Base-by-base conservation (phyloP, 2,329 filamentous ascomycete species). In the Microdochium paspali region DNA sequence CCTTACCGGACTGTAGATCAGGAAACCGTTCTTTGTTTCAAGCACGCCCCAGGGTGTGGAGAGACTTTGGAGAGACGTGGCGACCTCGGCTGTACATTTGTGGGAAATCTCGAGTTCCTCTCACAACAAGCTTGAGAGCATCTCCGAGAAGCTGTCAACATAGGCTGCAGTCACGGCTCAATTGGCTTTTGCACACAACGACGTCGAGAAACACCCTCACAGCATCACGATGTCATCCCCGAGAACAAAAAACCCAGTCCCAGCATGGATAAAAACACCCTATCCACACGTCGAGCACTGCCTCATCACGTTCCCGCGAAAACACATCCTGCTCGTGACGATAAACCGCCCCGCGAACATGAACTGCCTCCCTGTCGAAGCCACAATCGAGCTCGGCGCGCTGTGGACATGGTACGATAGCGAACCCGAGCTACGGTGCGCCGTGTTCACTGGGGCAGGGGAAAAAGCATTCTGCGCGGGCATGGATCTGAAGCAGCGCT, bases 391-490 rank as follows among this genome's bases (percentile, higher is more conserved):
- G 45, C 67, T 76, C 3, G 63, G 70, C 45, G 54, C 57, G 3
- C 57, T 79, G 4, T 79, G 69, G 67, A 62, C 64, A 46, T 75
- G 70, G 65, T 74, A 76, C 50, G 76, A 79, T 49, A 50, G 57
- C 3, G 70, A 77, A 49, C 70, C 73, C 3, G 62, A 63, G 25
- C 62, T 79, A 44, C 66, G 67, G 50, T 71, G 69, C 50, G 74
- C 69, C 9, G 69, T 79, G 10, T 67, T 79, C 43, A 79, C 75
- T 0, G 76, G 76, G 20, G 66, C 65, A 0, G 73, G 73, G 0
- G 63, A 69, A 44, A 60, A 69, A 26, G 69, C 74, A 0, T 79
- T 79, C 54, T 79, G 73, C 54, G 69, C 75, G 0, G 75, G 75
- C 2, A 73, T 73, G 48, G 75, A 78, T 51, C 55, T 79, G 6